Evolutionary conservation across 768 basidiomycete species (phyloP).

Genomic region (Agaricus subrufescens): DNA sequence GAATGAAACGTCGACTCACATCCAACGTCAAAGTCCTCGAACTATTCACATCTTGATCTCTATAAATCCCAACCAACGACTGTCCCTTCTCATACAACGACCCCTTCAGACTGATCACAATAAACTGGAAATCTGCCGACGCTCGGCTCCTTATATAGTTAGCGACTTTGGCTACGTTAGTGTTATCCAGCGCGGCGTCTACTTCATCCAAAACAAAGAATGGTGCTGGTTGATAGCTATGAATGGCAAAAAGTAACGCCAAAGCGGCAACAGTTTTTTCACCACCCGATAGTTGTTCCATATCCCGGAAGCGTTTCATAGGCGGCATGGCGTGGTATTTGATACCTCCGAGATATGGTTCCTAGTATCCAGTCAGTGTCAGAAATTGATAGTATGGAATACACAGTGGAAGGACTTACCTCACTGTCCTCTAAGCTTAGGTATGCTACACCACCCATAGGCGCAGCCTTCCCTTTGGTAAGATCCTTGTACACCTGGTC

Average conservation of each 20-base stretch:
- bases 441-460: conserved; percentile 96
- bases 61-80: conserved; percentile 89
- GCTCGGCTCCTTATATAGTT: conserved; percentile 87
- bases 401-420: conserved; percentile 35
- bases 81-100: conserved; percentile 88
- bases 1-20: conserved; percentile 38
- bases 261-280: conserved; percentile 98
- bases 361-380: conserved; percentile 15
- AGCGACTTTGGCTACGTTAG: conserved; percentile 95
- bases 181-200: conserved; percentile 96
- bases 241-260: conserved; percentile 95
- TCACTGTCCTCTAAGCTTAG: conserved; percentile 94
- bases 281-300: conserved; percentile 97
- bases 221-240: conserved; percentile 95
- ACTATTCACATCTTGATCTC: conserved; percentile 92
- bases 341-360: conserved; percentile 51
- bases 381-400: neutral
- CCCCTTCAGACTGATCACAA: conserved; percentile 95
- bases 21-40: conserved; percentile 90
- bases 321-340: conserved; percentile 99
- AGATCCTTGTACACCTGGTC: conserved; percentile 97
- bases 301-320: conserved; percentile 98
- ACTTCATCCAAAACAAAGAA: conserved; percentile 99
- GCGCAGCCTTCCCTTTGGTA: conserved; percentile 90
- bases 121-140: conserved; percentile 85